Evolutionary conservation across 768 basidiomycete species (phyloP).

Genomic region (Phylloporus rhodoxanthus): DNA sequence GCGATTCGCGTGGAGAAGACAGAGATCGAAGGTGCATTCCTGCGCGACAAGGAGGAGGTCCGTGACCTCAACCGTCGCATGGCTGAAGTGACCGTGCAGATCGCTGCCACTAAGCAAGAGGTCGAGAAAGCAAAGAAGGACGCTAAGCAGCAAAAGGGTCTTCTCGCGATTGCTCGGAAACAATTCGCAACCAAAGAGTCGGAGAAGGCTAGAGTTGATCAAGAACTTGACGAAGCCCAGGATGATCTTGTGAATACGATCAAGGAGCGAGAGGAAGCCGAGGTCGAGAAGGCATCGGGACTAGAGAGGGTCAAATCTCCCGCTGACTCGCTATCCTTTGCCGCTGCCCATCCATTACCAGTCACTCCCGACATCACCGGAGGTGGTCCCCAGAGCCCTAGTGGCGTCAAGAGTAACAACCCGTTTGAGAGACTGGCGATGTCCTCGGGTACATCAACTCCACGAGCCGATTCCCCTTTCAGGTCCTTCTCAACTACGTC

Average conservation of each 20-base stretch:
- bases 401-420: constrained; percentile 72
- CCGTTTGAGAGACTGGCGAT: constrained; percentile 76
- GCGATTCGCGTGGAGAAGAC: constrained; percentile 84
- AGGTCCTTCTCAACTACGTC: constrained; percentile 40
- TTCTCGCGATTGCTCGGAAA: constrained; percentile 91
- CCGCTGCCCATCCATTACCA: constrained; percentile 70
- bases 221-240: constrained; percentile 65
- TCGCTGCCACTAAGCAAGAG: constrained; percentile 60
- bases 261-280: constrained; percentile 51
- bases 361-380: constrained; percentile 57
- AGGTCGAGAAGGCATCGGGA: constrained; percentile 35
- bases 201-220: constrained; percentile 62
- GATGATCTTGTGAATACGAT: constrained; percentile 46
- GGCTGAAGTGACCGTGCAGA: constrained; percentile 72
- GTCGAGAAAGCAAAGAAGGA: constrained; percentile 90
- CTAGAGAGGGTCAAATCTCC: constrained; percentile 36
- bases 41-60: constrained; percentile 93
- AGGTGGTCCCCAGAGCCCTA: constrained; percentile 36
- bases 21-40: constrained; percentile 79
- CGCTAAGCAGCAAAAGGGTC: constrained; percentile 92
- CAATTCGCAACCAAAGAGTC: constrained; percentile 82
- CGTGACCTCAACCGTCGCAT: constrained; percentile 80
- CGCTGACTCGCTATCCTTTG: constrained; percentile 47
- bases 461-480: constrained; percentile 58
- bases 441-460: constrained; percentile 35